Evolutionary conservation across 345 rosid genomes (phyloP), one percentile per base, ranked within the genome.

Genomic region (Psidium guajava): DNA sequence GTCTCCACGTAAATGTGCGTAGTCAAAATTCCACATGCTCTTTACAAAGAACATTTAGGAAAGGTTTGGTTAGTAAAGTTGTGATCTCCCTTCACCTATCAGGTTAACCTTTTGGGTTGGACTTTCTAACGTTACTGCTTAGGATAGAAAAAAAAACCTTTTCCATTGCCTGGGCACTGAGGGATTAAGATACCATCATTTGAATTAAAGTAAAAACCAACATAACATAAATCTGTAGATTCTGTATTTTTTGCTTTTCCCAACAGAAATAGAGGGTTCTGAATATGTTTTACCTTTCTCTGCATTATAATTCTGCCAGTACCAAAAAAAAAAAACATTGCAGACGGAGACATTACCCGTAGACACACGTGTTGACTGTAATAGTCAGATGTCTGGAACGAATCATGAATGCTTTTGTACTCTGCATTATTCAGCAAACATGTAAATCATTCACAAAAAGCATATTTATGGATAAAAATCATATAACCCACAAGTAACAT

Each of bases 341-440:
- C 75, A 49, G 54, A 90, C 98, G 80, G 80, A 32, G 25, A 69
- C 47, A 36, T 54, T 85, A 97, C 96, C 96, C 94, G 89, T 82
- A 93, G 86, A 91, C 99, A 96, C 75, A 95, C 95, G 85, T 88
- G 90, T 87, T 88, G 90, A 2, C 96, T 88, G 54, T 93, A 97
- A 88, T 90, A 88, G 87, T 96, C 99, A 74, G 96, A 90, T 28
- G 96, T 96, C 90, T 92, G 91, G 88, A 92, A 96, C 7, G 96
- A 93, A 84, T 93, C 98, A 36, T 95, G 95, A 87, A 94, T 89
- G 86, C 88, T 89, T 91, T 92, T 96, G 90, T 97, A 97, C 92
- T 95, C 99, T 96, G 96, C 77, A 56, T 80, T 54, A 74, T 51
- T 83, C 57, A 83, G 81, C 69, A 85, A 25, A 9, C n/a, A 54